phyloP scores from a whole-genome alignment of 352 stramenopile species.

The Lagenidium giganteum region DNA sequence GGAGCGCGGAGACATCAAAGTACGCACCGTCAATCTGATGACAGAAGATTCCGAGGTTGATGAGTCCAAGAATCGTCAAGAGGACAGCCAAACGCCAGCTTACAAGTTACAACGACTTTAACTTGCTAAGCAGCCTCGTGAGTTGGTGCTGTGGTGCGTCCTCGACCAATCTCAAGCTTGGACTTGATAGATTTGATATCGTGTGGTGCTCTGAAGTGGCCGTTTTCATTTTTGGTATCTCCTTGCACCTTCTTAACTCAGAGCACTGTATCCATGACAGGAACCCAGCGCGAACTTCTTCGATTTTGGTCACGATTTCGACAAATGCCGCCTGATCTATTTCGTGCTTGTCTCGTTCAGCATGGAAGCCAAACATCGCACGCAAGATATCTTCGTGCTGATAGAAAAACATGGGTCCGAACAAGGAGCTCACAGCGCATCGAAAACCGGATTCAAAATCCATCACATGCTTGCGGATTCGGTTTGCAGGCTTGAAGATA shows the following conservation, averaged over 20 bases:
- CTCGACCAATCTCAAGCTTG: slow-evolving; percentile 27
- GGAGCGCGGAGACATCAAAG: no score
- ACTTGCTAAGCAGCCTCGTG: slow-evolving; percentile 32
- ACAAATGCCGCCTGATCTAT: slow-evolving; percentile 41
- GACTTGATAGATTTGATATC: not conserved
- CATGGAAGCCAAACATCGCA: slow-evolving; percentile 31
- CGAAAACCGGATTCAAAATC: slow-evolving; percentile 48
- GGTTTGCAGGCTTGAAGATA: slow-evolving; percentile 33
- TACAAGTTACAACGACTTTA: slow-evolving; percentile 27
- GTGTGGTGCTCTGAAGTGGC: not conserved
- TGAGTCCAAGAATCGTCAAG: no score
- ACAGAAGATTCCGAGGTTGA: no score
- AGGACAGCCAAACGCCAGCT: no score
- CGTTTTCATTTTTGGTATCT: not conserved
- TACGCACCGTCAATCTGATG: no score
- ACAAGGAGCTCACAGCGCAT: slow-evolving; percentile 40
- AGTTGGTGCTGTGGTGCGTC: slow-evolving; percentile 42
- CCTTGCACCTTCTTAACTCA: slow-evolving; percentile 3
- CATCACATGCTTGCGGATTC: slow-evolving; percentile 45
- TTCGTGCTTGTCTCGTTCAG: slow-evolving; percentile 21
- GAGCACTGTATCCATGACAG: slow-evolving; percentile 45
- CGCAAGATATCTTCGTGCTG: slow-evolving; percentile 39
- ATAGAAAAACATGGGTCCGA: slow-evolving; percentile 46
- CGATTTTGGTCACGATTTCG: slow-evolving; percentile 57
- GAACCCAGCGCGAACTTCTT: slow-evolving; percentile 37